Base-by-base conservation (phyloP, 208 protist genomes). In the Trichomonas tenax region DNA sequence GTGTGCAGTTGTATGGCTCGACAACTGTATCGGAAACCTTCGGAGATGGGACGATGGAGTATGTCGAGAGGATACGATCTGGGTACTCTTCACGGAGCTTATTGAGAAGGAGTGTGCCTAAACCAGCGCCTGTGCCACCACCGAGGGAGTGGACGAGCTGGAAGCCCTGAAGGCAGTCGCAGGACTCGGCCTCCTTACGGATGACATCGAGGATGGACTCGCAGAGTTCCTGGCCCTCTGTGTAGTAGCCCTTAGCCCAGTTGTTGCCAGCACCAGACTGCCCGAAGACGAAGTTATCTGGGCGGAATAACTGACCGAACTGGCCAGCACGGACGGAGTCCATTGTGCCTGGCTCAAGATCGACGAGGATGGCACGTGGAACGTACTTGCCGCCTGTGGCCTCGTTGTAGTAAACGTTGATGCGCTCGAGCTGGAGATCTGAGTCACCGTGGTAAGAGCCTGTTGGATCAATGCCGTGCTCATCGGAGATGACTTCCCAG, bases 341-440 rank as follows among this genome's bases (percentile, higher is more conserved):
- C 98, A 99, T 98, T n/a, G 98, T 99, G 90, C 99, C 99, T 95
- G 99, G 99, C 97, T 98, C 97, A 84, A 98, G 96, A 97, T 98
- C 97, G 95, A 98, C 97, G 41, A 98, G 97, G 96, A 99, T 97
- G 23, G 98, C 97, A 96, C 98, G 98, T 93, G 98, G 98, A 14
- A 98, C 98, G 84, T 98, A 98, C 81, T 98, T 98, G 46, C 98
- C 98, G 96, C 97, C 97, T 40, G 97, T 98, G 23, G 98, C 98
- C 98, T 99, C 99, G 96, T 99, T 99, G 97, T 98, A 99, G 98
- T 99, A 99, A 90, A 99, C 99, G 97, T 99, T 99, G 97, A 99
- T 98, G 96, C 98, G 97, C 98, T 99, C 99, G n/a, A 99, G 97
- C 97, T 99, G 98, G 17, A 99, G 97, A 96, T 99, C 98, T n/a